These are phyloP conservation scores for Cyberlindnera lachancei DNA, from an alignment of 805 yeast species.

Conservation along the genomic window DNA sequence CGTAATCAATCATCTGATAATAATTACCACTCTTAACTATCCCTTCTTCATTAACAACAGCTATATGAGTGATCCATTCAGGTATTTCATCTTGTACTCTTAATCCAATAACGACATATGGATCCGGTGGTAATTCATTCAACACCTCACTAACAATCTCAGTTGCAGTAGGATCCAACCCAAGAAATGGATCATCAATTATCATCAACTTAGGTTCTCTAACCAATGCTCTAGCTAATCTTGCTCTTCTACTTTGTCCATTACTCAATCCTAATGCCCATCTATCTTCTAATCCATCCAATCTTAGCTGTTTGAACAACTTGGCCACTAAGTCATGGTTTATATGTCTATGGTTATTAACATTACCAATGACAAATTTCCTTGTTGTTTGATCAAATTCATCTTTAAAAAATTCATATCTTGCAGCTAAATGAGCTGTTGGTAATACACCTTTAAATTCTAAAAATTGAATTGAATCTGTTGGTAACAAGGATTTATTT, in stretches of 20 bases:
- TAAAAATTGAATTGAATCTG: slow-evolving; percentile 35
- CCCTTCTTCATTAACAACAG: slow-evolving; percentile 51
- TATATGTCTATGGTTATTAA: slow-evolving; percentile 24
- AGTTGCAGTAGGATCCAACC: slow-evolving; percentile 75
- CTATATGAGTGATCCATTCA: slow-evolving; percentile 70
- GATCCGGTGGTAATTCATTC: slow-evolving; percentile 33
- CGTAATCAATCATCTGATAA: slow-evolving; percentile 17
- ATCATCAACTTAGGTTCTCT: slow-evolving; percentile 57
- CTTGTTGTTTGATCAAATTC: slow-evolving; percentile 69
- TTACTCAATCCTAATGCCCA: slow-evolving; percentile 88
- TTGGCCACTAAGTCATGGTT: slow-evolving; percentile 31
- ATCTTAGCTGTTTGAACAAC: slow-evolving; percentile 42
- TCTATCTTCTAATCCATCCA: slow-evolving; percentile 51
- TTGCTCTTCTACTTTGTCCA: slow-evolving; percentile 89
- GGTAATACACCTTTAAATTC: slow-evolving; percentile 41
- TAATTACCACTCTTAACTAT: slow-evolving; percentile 42
- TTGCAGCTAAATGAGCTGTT: slow-evolving; percentile 74
- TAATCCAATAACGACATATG: slow-evolving; percentile 65
- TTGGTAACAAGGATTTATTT: slow-evolving; percentile 34
- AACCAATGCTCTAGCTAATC: slow-evolving; percentile 71
- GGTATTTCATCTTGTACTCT: slow-evolving; percentile 74
- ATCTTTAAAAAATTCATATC: slow-evolving; percentile 85
- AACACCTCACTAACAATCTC: slow-evolving; percentile 50
- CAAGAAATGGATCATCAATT: slow-evolving; percentile 89
- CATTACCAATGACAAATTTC: slow-evolving; percentile 48